These are phyloP conservation scores for Pelargonium cotyledonis DNA, from an alignment of 441 rosid genomes.

Conservation along the genomic window DNA sequence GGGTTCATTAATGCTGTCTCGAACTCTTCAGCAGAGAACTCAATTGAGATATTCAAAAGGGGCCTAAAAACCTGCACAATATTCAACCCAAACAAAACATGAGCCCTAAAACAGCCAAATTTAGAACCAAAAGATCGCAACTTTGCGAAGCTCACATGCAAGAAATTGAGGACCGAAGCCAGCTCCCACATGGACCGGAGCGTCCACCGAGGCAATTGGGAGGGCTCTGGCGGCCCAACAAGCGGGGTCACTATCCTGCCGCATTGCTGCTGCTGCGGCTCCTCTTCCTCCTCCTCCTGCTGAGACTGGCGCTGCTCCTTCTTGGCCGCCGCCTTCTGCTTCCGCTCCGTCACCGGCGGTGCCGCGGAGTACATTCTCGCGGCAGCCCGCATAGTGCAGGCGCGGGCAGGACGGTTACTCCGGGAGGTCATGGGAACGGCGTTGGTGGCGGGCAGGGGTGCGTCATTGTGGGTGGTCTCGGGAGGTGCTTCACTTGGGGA, in stretches of 20 bases:
- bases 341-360: conserved; percentile 33
- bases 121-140: conserved; percentile 9
- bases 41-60: conserved; percentile 64
- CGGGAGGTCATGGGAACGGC: conserved; percentile 30
- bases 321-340: conserved; percentile 31
- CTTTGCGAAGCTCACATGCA: conserved; percentile 59
- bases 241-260: conserved; percentile 64
- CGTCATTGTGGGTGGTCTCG: conserved; percentile 12
- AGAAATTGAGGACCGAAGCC: conserved; percentile 86
- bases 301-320: conserved; percentile 25
- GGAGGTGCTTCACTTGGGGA: too few species aligned
- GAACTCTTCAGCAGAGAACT: conserved; percentile 94
- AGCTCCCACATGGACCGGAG: conserved; percentile 99
- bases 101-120: conserved; percentile 4
- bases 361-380: conserved; percentile 46
- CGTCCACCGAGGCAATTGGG: conserved; percentile 84
- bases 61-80: conserved; percentile 70
- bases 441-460: conserved; percentile 19
- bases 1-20: conserved; percentile 84
- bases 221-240: conserved; percentile 62
- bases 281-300: conserved; percentile 20
- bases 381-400: conserved; percentile 80
- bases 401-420: conserved; percentile 86
- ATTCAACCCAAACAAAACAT: neutral
- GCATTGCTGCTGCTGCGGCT: conserved; percentile 43